These are phyloP conservation scores for Alternaria triticina DNA, from an alignment of 2,329 filamentous ascomycete genomes.

Conservation along the genomic window DNA sequence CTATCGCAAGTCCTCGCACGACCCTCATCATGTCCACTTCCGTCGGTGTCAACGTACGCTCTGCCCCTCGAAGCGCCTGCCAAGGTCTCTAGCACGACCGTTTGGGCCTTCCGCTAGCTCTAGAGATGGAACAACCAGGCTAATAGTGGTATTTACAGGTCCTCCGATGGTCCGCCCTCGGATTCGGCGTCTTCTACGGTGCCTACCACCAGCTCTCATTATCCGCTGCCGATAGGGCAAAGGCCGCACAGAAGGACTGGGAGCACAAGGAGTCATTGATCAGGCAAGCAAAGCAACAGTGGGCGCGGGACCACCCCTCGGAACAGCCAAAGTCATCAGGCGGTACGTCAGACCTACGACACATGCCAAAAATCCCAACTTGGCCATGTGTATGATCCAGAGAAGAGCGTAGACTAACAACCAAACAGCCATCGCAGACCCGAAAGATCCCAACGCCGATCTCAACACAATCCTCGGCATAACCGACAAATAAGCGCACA, in stretches of 20 bases:
- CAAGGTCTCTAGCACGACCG: background rate
- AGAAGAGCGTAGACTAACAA: background rate
- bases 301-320: constrained; percentile 71
- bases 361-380: background rate
- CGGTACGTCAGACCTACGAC: constrained; percentile 28
- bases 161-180: constrained; percentile 94
- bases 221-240: constrained; percentile 72
- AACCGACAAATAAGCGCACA: constrained; percentile 41
- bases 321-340: constrained; percentile 40
- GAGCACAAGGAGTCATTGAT: constrained; percentile 91
- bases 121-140: constrained; percentile 18
- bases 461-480: constrained; percentile 69
- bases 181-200: constrained; percentile 91
- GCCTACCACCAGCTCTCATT: constrained; percentile 90
- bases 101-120: constrained; percentile 2
- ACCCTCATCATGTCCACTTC: constrained; percentile 52
- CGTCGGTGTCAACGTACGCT: constrained; percentile 61
- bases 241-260: constrained; percentile 78
- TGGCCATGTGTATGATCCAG: background rate
- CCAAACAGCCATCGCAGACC: constrained; percentile 65
- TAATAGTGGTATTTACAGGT: constrained; percentile 66
- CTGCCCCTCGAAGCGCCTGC: constrained; percentile 1
- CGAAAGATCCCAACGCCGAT: constrained; percentile 88
- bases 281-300: constrained; percentile 90
- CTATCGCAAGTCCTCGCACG: constrained; percentile 30